A percentile compares a stretch with the other conserved stretches of the same genome.
These are phyloP conservation scores for Tylopilus sp. DNA, from an alignment of 768 basidiomycete genomes.

Conservation along the genomic window DNA sequence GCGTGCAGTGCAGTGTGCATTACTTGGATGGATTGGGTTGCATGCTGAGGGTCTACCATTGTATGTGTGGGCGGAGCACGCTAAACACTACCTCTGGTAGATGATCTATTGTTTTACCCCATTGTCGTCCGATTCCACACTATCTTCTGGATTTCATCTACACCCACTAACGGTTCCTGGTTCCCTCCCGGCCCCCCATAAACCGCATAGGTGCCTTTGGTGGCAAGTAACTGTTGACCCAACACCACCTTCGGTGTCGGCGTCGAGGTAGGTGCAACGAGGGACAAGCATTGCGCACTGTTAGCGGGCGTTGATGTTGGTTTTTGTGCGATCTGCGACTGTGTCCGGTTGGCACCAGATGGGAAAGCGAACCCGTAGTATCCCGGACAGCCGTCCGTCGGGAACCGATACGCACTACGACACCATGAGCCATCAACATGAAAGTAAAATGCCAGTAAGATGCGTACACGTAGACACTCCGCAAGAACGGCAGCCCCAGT, in stretches of 20 bases:
- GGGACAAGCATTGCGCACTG: constrained; percentile 23
- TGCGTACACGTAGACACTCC: constrained; percentile 32
- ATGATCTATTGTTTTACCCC: no score
- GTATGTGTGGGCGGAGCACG: no score
- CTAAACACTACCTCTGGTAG: no score
- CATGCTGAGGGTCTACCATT: no score
- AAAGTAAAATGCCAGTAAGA: not conserved
- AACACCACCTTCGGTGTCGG: constrained; percentile 17
- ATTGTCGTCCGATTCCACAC: constrained; percentile 22
- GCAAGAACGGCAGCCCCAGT: constrained; percentile 28
- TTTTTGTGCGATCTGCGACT: constrained; percentile 26
- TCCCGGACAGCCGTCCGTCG: constrained; percentile 26
- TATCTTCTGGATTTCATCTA: constrained; percentile 13
- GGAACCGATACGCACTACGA: constrained; percentile 31
- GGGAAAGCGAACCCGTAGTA: constrained; percentile 34
- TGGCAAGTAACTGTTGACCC: constrained; percentile 7
- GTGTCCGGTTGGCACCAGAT: constrained; percentile 26
- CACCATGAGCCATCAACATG: not conserved
- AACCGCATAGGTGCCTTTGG: constrained; percentile 7
- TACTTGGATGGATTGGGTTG: no score
- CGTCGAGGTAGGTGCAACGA: constrained; percentile 28
- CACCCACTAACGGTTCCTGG: constrained; percentile 11
- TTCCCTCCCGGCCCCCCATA: constrained; percentile 9
- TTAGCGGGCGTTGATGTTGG: constrained; percentile 27
- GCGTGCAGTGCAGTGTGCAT: no score